Evolutionary conservation across 2,329 filamentous ascomycete species (phyloP).

Genomic region (Neocatenulostroma microsporum): DNA sequence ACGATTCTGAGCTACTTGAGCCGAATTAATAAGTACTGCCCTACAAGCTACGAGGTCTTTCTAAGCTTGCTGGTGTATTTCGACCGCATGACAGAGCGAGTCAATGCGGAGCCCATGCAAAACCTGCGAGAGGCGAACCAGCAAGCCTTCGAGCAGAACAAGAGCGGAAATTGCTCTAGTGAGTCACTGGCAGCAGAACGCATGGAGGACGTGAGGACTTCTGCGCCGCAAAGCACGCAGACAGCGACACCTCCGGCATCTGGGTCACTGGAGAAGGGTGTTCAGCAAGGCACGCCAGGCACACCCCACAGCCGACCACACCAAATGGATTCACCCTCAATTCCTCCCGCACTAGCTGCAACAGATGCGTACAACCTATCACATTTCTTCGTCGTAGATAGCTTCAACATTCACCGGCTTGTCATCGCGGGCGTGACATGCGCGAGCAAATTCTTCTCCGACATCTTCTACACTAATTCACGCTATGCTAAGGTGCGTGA

Average conservation of each 20-base stretch:
- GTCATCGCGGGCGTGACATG: conserved; percentile 97
- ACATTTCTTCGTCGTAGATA: conserved; percentile 89
- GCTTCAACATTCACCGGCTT: conserved; percentile 95
- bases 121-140: conserved; percentile 50
- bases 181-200: conserved; percentile 21
- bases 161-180: conserved; percentile 14
- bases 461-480: conserved; percentile 98
- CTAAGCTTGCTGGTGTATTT: conserved; percentile 93
- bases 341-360: conserved; percentile 30
- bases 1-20: conserved; percentile 93
- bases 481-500: conserved; percentile 87
- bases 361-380: conserved; percentile 48
- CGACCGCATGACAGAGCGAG: conserved; percentile 94
- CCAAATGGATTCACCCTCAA: conserved; percentile 23
- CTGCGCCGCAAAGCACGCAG: conserved; percentile 29
- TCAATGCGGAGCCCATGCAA: conserved; percentile 72
- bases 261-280: conserved; percentile 38
- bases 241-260: conserved; percentile 44
- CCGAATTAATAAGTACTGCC: conserved; percentile 97
- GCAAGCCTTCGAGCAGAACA: conserved; percentile 32
- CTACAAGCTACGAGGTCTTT: conserved; percentile 97
- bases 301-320: conserved; percentile 31
- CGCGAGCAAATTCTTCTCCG: conserved; percentile 98
- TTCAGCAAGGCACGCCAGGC: conserved; percentile 26
- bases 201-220: conserved; percentile 24